Evolutionary conservation across 306 rosid species (phyloP).

Genomic region (Potentilla sterilis): DNA sequence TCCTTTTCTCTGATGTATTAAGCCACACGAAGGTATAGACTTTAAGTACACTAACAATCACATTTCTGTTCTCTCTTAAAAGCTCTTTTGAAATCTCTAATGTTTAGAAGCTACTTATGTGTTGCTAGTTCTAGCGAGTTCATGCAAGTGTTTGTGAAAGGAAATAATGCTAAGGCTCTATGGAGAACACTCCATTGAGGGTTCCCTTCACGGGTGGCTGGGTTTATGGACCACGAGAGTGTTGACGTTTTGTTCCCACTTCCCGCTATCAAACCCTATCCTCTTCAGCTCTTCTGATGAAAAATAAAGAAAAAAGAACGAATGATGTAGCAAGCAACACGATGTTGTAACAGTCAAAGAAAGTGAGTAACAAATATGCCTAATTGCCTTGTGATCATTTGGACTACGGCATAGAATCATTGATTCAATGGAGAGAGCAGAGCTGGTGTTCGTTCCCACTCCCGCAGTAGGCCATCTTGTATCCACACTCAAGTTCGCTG

Average conservation of each 20-base stretch:
- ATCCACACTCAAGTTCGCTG: conserved; percentile 17
- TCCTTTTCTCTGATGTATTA: too few species aligned
- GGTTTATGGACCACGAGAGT: neutral
- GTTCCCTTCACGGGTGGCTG: neutral
- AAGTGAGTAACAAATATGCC: neutral
- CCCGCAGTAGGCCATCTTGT: conserved; percentile 24
- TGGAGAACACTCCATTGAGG: too few species aligned
- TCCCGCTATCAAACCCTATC: neutral
- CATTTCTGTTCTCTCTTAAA: too few species aligned
- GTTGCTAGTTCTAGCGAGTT: neutral
- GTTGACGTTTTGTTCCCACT: neutral
- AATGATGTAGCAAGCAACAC: neutral
- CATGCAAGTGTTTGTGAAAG: neutral
- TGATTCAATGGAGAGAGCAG: conserved; percentile 22
- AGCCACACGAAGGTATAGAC: too few species aligned
- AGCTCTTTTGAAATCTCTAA: neutral
- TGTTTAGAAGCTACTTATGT: neutral
- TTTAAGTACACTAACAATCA: too few species aligned
- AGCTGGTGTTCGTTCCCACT: conserved; percentile 26
- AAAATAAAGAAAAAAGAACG: neutral
- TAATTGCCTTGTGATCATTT: neutral
- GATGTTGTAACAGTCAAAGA: neutral
- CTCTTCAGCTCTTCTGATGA: neutral
- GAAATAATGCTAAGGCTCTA: neutral
- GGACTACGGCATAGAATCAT: neutral